These are phyloP conservation scores for Gaeumannomyces sp. DNA, from an alignment of 2,329 filamentous ascomycete genomes.

Conservation along the genomic window DNA sequence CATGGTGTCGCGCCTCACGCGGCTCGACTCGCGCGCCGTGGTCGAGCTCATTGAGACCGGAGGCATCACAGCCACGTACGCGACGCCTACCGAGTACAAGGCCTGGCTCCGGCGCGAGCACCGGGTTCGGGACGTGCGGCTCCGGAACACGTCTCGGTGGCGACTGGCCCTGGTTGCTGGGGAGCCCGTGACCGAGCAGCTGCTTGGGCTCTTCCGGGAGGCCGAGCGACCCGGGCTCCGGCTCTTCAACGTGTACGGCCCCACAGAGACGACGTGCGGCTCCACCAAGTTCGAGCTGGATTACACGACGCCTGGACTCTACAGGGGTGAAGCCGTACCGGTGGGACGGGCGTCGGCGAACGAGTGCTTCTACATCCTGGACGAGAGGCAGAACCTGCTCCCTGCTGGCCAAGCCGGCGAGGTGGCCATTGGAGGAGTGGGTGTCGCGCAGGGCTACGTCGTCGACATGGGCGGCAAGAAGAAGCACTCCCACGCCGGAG, in stretches of 20 bases:
- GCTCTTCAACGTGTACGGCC: constrained; percentile 25
- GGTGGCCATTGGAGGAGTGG: constrained; percentile 32
- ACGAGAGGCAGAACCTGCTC: constrained; percentile 23
- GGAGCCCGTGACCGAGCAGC: background rate
- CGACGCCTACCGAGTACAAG: constrained; percentile 4
- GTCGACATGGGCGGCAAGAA: constrained; percentile 18
- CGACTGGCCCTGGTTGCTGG: background rate
- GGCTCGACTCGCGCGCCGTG: constrained; percentile 25
- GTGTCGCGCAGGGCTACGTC: constrained; percentile 34
- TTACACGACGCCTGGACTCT: background rate
- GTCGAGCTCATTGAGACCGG: background rate
- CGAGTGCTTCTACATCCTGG: constrained; percentile 35
- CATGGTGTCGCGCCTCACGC: constrained; percentile 24
- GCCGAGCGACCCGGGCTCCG: constrained; percentile 8
- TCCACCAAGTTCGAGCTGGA: constrained; percentile 7
- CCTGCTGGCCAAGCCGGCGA: constrained; percentile 32
- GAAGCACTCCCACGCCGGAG: background rate
- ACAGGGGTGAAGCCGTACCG: constrained; percentile 2
- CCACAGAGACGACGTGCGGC: constrained; percentile 21
- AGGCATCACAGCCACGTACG: constrained; percentile 25
- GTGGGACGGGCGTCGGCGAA: constrained; percentile 17
- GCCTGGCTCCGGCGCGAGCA: constrained; percentile 14
- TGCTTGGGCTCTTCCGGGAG: background rate
- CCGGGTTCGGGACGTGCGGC: too few species aligned
- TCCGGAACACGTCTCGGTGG: too few species aligned